These are phyloP conservation scores for Ocimum tenuiflorum DNA, from an alignment of 257 asterid species.

Conservation along the genomic window DNA sequence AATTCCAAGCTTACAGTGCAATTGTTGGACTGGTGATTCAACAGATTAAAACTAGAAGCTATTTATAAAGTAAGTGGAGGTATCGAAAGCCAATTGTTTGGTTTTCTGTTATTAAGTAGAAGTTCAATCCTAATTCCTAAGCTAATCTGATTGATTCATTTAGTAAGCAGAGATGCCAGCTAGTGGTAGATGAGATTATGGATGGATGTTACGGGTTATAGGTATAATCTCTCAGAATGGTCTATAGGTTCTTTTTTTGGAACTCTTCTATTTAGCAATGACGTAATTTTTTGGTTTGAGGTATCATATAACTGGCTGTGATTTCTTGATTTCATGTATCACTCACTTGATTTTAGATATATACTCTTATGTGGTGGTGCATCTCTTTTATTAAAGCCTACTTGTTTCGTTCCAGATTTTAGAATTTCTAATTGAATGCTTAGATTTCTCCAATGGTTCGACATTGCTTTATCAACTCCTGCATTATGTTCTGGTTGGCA, in stretches of 20 bases:
- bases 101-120: neutral
- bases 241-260: neutral
- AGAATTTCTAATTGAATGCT: neutral
- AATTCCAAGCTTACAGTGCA: neutral
- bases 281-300: neutral
- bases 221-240: neutral
- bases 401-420: neutral
- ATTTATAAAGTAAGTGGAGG: neutral
- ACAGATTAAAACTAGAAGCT: neutral
- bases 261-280: neutral
- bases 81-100: neutral
- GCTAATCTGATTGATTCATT: neutral
- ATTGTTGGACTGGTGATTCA: neutral
- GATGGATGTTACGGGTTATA: neutral
- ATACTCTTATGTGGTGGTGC: neutral
- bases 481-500: neutral
- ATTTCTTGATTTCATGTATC: neutral
- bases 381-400: no score
- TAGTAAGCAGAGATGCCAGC: neutral
- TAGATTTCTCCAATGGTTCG: neutral
- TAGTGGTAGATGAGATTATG: constrained; percentile 3
- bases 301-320: neutral
- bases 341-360: neutral
- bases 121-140: neutral
- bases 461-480: no score